These are phyloP conservation scores for Fusarium kyushuense DNA, from an alignment of 2,329 filamentous ascomycete species.

Conservation along the genomic window DNA sequence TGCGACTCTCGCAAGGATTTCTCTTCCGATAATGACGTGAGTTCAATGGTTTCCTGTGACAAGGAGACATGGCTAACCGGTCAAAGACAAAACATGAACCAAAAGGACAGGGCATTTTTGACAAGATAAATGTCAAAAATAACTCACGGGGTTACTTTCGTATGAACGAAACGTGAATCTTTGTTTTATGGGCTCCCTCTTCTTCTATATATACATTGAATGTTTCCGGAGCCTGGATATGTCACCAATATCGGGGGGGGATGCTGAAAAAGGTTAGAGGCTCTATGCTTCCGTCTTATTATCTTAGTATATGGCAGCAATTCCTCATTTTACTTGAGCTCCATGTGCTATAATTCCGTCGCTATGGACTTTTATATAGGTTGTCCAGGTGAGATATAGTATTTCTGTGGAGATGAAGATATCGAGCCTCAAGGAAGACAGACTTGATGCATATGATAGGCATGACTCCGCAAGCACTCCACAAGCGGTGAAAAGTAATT, in stretches of 20 bases:
- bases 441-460: not conserved
- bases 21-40: not conserved
- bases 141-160: not conserved
- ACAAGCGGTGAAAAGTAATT: not conserved
- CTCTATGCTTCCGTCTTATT: not conserved
- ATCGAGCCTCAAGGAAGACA: not conserved
- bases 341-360: not conserved
- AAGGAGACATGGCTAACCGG: not conserved
- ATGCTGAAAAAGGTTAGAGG: not conserved
- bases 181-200: not conserved
- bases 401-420: not conserved
- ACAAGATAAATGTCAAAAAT: not conserved
- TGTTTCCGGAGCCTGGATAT: not conserved
- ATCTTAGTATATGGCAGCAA: not conserved
- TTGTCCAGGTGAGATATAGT: not conserved
- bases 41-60: not conserved
- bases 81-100: not conserved
- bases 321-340: not conserved
- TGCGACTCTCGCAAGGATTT: not conserved
- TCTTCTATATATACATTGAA: not conserved
- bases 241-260: not conserved
- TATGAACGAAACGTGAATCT: constrained; percentile 1
- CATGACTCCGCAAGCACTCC: not conserved
- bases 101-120: not conserved
- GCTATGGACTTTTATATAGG: not conserved